Conservation (phyloP, 306 rosid genomes). For the Sechiopsis laciniata region DNA sequence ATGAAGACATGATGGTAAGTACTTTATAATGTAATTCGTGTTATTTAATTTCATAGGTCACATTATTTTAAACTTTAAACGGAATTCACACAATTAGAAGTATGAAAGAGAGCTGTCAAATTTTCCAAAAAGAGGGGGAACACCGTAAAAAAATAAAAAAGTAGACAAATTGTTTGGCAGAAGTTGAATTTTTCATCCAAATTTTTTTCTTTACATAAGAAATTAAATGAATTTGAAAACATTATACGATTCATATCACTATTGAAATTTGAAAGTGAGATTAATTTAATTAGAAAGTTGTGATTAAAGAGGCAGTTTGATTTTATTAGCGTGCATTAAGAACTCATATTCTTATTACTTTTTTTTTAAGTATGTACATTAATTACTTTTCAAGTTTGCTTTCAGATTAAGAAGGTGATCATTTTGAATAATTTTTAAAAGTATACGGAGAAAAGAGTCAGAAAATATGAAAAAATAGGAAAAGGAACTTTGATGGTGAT, state of each 20-base stretch:
- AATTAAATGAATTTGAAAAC: background rate
- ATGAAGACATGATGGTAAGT: background rate
- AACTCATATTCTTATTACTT: background rate
- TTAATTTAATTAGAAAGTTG: conserved; percentile 12
- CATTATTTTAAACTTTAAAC: background rate
- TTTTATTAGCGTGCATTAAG: conserved; percentile 1
- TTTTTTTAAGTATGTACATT: background rate
- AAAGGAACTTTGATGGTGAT: background rate
- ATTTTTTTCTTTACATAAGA: background rate
- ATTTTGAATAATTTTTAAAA: background rate
- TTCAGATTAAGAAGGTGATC: conserved; percentile 6
- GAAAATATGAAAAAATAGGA: background rate
- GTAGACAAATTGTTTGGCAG: conserved; percentile 9
- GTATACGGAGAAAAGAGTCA: background rate
- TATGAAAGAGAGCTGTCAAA: conserved; percentile 13
- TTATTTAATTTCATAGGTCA: background rate
- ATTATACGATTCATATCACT: background rate
- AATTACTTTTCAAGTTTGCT: conserved; percentile 8
- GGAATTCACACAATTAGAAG: background rate
- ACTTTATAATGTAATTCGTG: background rate
- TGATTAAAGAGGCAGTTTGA: background rate
- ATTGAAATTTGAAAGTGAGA: background rate
- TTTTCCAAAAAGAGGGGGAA: too few relatives aligned
- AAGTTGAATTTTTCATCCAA: conserved; percentile 5
- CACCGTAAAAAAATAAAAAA: too few relatives aligned